Evolutionary conservation across 768 basidiomycete species (phyloP), one percentile per base, ranked within the genome.

Genomic region (Royoungia palumana): DNA sequence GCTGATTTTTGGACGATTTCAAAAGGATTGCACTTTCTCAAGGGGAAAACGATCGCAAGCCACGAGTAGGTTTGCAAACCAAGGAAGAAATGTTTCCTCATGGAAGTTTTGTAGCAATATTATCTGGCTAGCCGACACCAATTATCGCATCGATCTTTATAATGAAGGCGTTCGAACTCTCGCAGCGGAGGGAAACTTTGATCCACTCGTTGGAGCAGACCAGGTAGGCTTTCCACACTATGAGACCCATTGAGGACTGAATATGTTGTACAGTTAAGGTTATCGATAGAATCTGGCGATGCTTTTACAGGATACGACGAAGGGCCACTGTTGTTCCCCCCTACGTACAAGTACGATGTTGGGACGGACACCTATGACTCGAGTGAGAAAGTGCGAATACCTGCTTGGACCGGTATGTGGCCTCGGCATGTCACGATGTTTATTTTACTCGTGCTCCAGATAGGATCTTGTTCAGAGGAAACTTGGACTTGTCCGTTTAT

Each of bases 361-460:
- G 81, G 83, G 10, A 83, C 93, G 9, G 87, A 96, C 53, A 75
- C 76, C 41, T 99, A 97, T 64, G 96, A 99, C 66, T 88, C 91
- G 13, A 89, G 91, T 63, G 96, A 98, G 69, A 99, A 98, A 73
- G 82, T 85, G 79, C 81, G 96, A 21, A 87, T 96, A 62, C 96
- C 96, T 6, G 92, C 95, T 16, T 98, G 94, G 94, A 98, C 95
- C 59, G 93, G 93, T 93, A 47, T 50, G 78, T 25, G 25, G 6
- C 34, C 44, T 34, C 25, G n/a, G 24, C 30, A 47, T 24, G 34
- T 19, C 35, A 21, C 41, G 10, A 19, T 27, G 19, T 22, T 20
- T 5, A 5, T 35, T 52, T 51, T 47, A 66, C 37, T 43, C 41
- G 28, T 16, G 7, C 46, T 34, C n/a, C 60, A 93, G 96, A 99